These are phyloP conservation scores for Pharnaceum exiguum DNA, from an alignment of 148 eudicot genomes.

Conservation along the genomic window DNA sequence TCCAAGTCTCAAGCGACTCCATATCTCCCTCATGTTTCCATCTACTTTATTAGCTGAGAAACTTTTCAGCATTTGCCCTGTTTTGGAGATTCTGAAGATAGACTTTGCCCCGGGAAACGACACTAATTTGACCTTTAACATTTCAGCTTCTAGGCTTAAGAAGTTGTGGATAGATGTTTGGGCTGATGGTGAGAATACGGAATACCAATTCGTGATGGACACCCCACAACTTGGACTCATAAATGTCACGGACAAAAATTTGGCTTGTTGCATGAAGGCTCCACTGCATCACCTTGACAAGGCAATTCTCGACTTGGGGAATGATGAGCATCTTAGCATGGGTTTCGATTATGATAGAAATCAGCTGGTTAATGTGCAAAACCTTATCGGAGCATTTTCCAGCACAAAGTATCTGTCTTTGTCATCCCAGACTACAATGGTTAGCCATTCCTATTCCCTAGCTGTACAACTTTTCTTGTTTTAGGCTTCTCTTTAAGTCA, in stretches of 20 bases:
- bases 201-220: not conserved
- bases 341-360: not conserved
- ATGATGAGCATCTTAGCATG: not conserved
- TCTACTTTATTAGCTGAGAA: not conserved
- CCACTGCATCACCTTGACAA: not conserved
- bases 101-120: not conserved
- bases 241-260: not conserved
- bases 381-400: conserved; percentile 2
- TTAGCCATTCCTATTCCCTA: not conserved
- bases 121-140: not conserved
- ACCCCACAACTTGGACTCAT: conserved; percentile 9
- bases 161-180: not conserved
- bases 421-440: not conserved
- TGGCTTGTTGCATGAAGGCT: not conserved
- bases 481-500: too few relatives aligned
- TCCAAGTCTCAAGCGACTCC: conserved; percentile 10
- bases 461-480: not conserved
- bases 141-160: conserved; percentile 4
- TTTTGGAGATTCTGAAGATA: not conserved
- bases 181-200: not conserved
- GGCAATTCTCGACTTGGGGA: conserved; percentile 12
- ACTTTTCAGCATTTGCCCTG: conserved; percentile 10
- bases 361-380: not conserved
- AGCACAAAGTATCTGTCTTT: conserved; percentile 4
- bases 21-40: conserved; percentile 1